Evolutionary conservation across 2,329 filamentous ascomycete genomes (phyloP), one percentile per base, ranked within the genome.

Genomic region (Trichoderma semiorbis): DNA sequence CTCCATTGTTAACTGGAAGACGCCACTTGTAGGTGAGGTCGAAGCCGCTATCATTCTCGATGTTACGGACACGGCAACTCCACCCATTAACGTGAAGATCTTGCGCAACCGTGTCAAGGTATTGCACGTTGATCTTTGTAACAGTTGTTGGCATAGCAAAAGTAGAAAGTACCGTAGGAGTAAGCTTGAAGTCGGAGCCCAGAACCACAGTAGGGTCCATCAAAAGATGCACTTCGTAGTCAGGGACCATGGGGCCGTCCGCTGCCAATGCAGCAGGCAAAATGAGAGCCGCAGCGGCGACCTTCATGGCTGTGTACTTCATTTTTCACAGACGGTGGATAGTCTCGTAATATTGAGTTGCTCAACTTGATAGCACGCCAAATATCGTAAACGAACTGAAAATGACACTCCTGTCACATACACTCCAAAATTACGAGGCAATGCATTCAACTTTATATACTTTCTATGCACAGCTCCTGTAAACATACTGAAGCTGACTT

Each of bases 81-180:
- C 66, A 69, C 1, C 66, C 66, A 21, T 69, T 69, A 28, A 50
- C 58, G 24, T 69, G 18, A 26, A 69, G 16, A n/a, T 69, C 66
- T 21, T 69, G 55, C 10, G 55, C 16, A 30, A 26, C 18, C n/a
- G 66, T 69, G 16, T 69, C 66, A 24, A 69, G 57, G 18, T 69
- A 69, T 11, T 69, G 66, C 3, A 69, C 66, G 14, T 69, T 69
- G 55, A 69, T 69, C 66, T 69, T 69, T 11, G 66, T 69, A 7
- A 69, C 55, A 7, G 66, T 69, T 34, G 66, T 69, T 12, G 66
- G 66, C 66, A 69, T 69, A 12, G 66, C 55, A 61, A 69, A 69
- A 5, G 66, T 34, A 4, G 66, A 69, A 18, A 69, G 66, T 1
- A 69, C 66, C 14, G 66, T 69, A 14, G 66, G 55, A 8, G 28